Base-by-base conservation (phyloP, 768 basidiomycete genomes). In the Crucibulum laeve region DNA sequence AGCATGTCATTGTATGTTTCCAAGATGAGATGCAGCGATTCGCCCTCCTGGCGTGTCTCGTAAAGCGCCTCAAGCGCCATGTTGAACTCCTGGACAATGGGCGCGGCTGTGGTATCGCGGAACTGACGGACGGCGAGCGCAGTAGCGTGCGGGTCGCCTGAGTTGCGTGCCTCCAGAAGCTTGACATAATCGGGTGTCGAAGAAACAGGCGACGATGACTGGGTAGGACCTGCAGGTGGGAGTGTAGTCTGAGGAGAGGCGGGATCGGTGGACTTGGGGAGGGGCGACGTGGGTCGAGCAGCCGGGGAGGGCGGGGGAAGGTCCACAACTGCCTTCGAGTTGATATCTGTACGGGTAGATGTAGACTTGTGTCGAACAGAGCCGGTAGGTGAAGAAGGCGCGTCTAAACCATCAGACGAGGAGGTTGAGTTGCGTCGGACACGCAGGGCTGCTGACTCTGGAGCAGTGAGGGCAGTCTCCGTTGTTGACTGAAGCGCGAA, bases 1-100 rank as follows among this genome's bases (percentile, higher is more conserved):
- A 91, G 64, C 73, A 94, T 79, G 38, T 79, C 69, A 49, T 88
- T 77, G 65, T 93, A 94, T 2, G 81, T 72, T 38, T 81, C 76
- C 42, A 87, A 59, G 26, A 91, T 62, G 32, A 73, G 56, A 0
- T 70, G 61, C 23, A 89, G 69, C 4, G 80, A 77, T 48, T 77
- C 76, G 5, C 80, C 80, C 7, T 56, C 44, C 14, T 43, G 34
- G 51, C 82, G 72, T 40, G 73, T 65, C 24, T 61, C 54, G 26
- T 68, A 53, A 2, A 91, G 61, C 0, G 77, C 80, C 1, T 69
- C 56, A 17, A 92, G 62, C 4, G 81, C 81, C 25, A 68, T 58
- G 53, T 90, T 90, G 65, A 81, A 89, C 17, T 82, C 74, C 19
- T 62, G 53, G 18, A 79, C 59, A 2, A 67, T 65, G 26, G 79